Evolutionary conservation across 768 basidiomycete species (phyloP).

Genomic region (Fibroporia radiculosa): DNA sequence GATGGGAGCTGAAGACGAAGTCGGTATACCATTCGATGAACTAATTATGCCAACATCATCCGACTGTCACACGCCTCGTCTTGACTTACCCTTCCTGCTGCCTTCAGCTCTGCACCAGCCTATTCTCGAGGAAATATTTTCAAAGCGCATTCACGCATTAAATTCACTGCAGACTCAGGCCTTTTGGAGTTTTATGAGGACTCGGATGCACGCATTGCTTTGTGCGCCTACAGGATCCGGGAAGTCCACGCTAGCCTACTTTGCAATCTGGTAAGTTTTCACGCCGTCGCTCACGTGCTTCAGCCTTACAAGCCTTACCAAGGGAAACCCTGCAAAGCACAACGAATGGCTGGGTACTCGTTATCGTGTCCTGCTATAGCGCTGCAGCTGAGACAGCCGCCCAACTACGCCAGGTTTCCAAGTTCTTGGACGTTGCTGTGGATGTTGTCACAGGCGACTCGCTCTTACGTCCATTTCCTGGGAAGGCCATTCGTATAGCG

Average conservation of each 20-base stretch:
- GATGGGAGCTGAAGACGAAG: constrained; percentile 83
- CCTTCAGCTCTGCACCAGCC: constrained; percentile 43
- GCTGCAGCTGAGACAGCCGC: constrained; percentile 48
- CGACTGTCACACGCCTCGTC: constrained; percentile 47
- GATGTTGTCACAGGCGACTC: constrained; percentile 23
- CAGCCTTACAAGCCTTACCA: constrained; percentile 10
- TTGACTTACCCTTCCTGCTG: constrained; percentile 72
- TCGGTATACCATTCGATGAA: constrained; percentile 51
- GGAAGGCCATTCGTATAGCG: constrained; percentile 46
- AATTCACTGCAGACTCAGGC: constrained; percentile 87
- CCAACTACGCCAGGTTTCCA: constrained; percentile 38
- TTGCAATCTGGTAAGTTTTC: constrained; percentile 56
- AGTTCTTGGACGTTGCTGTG: constrained; percentile 32
- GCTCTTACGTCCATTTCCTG: constrained; percentile 29
- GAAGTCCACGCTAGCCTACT: constrained; percentile 66
- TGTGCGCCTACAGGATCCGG: constrained; percentile 78
- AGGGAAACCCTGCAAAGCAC: constrained; percentile 51
- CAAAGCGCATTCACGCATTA: constrained; percentile 43
- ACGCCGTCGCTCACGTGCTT: too few relatives aligned
- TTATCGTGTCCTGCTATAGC: constrained; percentile 55
- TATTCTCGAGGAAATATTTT: constrained; percentile 37
- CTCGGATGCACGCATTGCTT: constrained; percentile 58
- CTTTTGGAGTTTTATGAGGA: constrained; percentile 75
- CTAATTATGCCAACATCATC: constrained; percentile 69
- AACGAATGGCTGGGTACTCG: constrained; percentile 44